These are phyloP conservation scores for Phytophthora gonapodyides DNA, from an alignment of 352 stramenopile genomes.

Conservation along the genomic window DNA sequence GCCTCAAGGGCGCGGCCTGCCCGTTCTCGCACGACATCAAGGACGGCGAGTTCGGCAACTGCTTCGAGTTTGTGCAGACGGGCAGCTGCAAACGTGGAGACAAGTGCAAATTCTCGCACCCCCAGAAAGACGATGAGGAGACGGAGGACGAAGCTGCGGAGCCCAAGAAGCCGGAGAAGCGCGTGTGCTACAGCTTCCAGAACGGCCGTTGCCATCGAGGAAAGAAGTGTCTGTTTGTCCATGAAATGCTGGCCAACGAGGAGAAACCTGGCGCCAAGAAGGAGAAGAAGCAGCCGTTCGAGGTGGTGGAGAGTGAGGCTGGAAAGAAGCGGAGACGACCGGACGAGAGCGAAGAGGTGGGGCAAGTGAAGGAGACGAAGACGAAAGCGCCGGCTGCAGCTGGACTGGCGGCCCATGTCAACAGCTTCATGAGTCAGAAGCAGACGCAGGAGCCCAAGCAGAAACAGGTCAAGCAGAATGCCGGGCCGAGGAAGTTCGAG, in stretches of 20 bases:
- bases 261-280: conserved; percentile 1
- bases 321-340: conserved; percentile 40
- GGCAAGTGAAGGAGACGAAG: conserved; percentile 14
- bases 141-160: conserved; percentile 12
- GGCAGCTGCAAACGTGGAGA: conserved; percentile 71
- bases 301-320: conserved; percentile 36
- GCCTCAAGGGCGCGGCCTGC: conserved; percentile 68
- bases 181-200: conserved; percentile 77
- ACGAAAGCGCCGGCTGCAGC: conserved; percentile 17
- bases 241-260: conserved; percentile 52
- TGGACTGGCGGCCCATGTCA: conserved; percentile 44
- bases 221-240: conserved; percentile 67
- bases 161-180: conserved; percentile 39
- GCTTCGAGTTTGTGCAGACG: conserved; percentile 82
- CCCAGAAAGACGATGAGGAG: conserved; percentile 15
- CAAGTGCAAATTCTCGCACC: conserved; percentile 75
- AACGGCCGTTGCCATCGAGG: conserved; percentile 78
- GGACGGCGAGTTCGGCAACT: conserved; percentile 74
- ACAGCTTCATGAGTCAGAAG: conserved; percentile 42
- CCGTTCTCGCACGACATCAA: conserved; percentile 79
- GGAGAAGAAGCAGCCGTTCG: conserved; percentile 37
- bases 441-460: neutral
- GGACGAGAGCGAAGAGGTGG: conserved; percentile 33
- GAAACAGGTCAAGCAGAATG: conserved; percentile 9
- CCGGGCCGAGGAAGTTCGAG: conserved; percentile 31